Conservation (phyloP, 192 early-diverging fungal species). For the Entrophospora sp. region DNA sequence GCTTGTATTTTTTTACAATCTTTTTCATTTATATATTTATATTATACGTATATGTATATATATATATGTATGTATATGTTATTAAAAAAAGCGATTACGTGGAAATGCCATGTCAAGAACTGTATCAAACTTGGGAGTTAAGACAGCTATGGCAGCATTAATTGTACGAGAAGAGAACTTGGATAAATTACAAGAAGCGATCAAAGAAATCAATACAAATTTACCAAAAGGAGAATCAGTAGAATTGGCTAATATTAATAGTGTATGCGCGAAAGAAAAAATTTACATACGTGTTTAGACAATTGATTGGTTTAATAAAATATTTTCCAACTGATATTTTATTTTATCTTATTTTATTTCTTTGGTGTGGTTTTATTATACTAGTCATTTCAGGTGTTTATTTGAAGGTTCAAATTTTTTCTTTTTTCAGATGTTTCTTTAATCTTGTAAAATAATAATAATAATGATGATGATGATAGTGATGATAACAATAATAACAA, state of each 20-base stretch:
- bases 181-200: slow-evolving; percentile 57
- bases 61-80: not conserved
- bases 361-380: no score
- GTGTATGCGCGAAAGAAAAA: no score
- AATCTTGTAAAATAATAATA: not conserved
- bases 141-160: slow-evolving; percentile 84
- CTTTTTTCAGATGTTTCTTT: not conserved
- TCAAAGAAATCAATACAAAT: slow-evolving; percentile 51
- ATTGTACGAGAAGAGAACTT: slow-evolving; percentile 67
- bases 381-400: slow-evolving; percentile 1
- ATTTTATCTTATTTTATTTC: no score
- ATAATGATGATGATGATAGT: no score
- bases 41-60: no score
- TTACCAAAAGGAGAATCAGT: slow-evolving; percentile 68
- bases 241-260: slow-evolving; percentile 84
- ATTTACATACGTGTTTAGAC: no score
- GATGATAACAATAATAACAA: no score
- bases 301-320: no score
- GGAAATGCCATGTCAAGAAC: slow-evolving; percentile 83
- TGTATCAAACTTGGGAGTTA: slow-evolving; percentile 48
- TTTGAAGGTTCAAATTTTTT: not conserved
- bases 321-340: not conserved
- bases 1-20: not conserved
- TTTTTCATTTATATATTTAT: no score
- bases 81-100: slow-evolving; percentile 49